Base-by-base conservation (phyloP, 2,329 filamentous ascomycete genomes). In the Sarocladiaceae sp. region DNA sequence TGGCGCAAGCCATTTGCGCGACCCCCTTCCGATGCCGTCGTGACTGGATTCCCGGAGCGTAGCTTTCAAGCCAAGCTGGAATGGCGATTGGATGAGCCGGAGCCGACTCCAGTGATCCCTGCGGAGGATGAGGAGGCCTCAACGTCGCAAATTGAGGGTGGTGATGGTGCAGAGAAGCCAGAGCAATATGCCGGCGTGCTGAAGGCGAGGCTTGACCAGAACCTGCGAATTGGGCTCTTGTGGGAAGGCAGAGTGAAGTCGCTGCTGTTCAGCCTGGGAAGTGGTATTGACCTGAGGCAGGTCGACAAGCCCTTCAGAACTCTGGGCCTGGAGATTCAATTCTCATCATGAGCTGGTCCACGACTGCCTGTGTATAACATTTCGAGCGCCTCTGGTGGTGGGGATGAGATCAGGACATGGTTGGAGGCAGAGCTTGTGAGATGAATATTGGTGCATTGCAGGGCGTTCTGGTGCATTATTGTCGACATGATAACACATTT, bases 181-280 rank as follows among this genome's bases (percentile, higher is more conserved):
- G 82, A 89, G 22, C 83, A 87, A 57, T 88, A 90, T 54, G 83
- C 88, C 28, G 93, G 92, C 6, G 92, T 97, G 28, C 71, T 99
- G 58, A 99, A 97, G 70, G 87, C 92, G 40, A 82, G 89, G 48
- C 76, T 97, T 50, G 91, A 97, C 65, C 92, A 97, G 72, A 88
- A 92, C 59, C 85, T 90, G 72, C 86, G 86, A 57, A 83, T 97
- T 51, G 89, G 91, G 1, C 67, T 97, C 49, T 71, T 97, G 20
- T 99, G 94, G 93, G 93, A 97, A 67, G 92, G 93, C 2, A 80
- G 91, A 52, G 82, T 95, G 54, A 96, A 97, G 73, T 93, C 96
- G 59, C 73, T 99, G 54, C 78, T 99, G 53, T 95, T 97, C 66
- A 96, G 90, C 60, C 77, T 96, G 37, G 94, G 94, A 10, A 90